Conservation (phyloP, 345 rosid genomes). For the Anacardium occidentale region DNA sequence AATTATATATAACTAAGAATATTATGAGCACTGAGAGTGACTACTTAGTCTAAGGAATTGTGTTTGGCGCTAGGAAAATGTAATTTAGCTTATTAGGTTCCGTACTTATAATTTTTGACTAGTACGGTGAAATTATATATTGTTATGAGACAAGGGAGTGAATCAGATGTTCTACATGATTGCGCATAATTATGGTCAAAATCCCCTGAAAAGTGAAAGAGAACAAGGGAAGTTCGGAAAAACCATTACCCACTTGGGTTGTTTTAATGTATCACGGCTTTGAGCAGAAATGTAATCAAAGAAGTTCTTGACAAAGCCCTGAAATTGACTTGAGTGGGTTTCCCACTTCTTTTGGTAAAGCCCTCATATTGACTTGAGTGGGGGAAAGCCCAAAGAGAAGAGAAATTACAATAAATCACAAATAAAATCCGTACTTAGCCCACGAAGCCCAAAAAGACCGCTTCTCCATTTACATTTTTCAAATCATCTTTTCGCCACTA, state of each 20-base stretch:
- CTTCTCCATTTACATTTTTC: no score
- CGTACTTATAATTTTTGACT: conserved; percentile 25
- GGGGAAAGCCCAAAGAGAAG: no score
- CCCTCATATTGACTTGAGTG: no score
- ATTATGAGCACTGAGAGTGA: background rate
- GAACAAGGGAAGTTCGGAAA: background rate
- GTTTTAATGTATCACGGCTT: background rate
- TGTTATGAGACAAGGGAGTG: background rate
- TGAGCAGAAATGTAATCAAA: no score
- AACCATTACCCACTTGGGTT: background rate
- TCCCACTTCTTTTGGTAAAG: no score
- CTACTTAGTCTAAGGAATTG: background rate
- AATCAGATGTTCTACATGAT: background rate
- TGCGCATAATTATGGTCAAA: background rate
- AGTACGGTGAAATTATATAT: conserved; percentile 15
- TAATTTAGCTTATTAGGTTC: background rate
- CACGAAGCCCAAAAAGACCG: no score
- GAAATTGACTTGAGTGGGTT: no score
- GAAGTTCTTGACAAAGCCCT: no score
- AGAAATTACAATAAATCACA: no score
- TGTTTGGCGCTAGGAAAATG: background rate
- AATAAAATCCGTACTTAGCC: no score
- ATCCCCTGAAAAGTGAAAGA: background rate
- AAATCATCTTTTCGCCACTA: no score
- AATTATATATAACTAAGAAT: no score